Evolutionary conservation across 2,329 filamentous ascomycete genomes (phyloP), one percentile per base, ranked within the genome.

Genomic region (Pseudomassariella vexata): DNA sequence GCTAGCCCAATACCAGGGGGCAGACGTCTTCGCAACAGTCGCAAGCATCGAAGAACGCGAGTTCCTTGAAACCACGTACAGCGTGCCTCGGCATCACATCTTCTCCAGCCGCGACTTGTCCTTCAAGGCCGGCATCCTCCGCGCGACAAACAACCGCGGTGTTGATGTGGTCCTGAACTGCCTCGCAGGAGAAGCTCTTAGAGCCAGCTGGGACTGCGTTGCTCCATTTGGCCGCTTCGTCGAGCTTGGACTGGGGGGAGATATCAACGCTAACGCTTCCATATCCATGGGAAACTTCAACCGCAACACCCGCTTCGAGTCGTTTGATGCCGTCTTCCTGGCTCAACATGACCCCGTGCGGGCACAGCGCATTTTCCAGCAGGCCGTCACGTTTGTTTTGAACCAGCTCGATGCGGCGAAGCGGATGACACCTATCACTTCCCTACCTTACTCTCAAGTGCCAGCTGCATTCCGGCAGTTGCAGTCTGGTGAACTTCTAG

Each of bases 161-260:
- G 39, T 48, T 19, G 46, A 52, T 14, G 35, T 44, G 3, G 38
- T 45, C 3, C 26, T 52, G 9, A 49, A 47, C 28, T 38, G 39
- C 9, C 27, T 49, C 10, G 22, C 41, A 3, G 44, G 47, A 10
- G 45, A 47, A 2, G 27, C 36, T 3, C 27, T 54, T 2, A 30
- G 37, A 16, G 43, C 48, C 3, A 49, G 55, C 1, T 54, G 48
- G 48, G 36, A 47, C 11, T 55, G 50, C 28, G 36, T 60, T 11
- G 49, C 55, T n/a, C 44, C 43, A 0, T 49, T 48, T 34, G 55
- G 45, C 11, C 36, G 36, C 0, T 47, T 47, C 9, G 31, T 47
- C 18, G 42, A 47, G 29, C 28, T 47, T 16, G 41, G 45, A 17
- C 24, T 39, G 26, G 39, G n/a, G n/a, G n/a, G 39, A 25, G 39